A percentile compares a stretch with the other conserved stretches of the same genome.
phyloP scores from a whole-genome alignment of 495 filamentous ascomycete species.

The Poronia punctata region DNA sequence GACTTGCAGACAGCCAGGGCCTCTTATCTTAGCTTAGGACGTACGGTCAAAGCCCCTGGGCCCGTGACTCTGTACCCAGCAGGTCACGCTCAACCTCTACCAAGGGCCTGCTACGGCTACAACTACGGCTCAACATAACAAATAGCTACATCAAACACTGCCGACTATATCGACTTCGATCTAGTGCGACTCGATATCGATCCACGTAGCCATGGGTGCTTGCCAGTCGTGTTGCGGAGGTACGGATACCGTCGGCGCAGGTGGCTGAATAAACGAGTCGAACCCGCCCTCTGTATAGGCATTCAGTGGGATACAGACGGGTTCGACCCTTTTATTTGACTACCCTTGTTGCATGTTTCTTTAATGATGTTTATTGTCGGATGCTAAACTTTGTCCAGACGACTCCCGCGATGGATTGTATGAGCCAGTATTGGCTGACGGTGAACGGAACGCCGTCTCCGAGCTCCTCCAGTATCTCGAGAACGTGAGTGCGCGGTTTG shows the following conservation, averaged over 20 bases:
- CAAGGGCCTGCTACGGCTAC: no score
- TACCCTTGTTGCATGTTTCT: no score
- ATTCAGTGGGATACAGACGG: no score
- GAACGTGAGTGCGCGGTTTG: conserved; percentile 60
- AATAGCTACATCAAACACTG: no score
- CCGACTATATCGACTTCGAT: no score
- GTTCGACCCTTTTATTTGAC: no score
- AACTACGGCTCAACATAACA: no score
- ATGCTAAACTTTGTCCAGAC: conserved; percentile 42
- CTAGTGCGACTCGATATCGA: conserved; percentile 6
- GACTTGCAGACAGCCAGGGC: no score
- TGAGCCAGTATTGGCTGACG: conserved; percentile 91
- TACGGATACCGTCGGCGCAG: conserved; percentile 21
- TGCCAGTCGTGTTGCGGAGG: conserved; percentile 48
- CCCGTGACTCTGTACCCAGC: neutral
- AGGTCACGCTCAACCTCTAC: conserved; percentile 1
- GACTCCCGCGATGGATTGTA: conserved; percentile 90
- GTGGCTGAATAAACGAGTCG: no score
- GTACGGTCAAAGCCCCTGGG: no score
- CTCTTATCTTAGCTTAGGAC: no score
- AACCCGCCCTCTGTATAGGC: no score
- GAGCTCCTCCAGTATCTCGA: conserved; percentile 93
- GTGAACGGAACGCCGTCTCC: conserved; percentile 93
- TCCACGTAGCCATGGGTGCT: conserved; percentile 37
- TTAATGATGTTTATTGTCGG: conserved; percentile 6